A percentile compares a stretch with the other conserved stretches of the same genome.
These are phyloP conservation scores for Thalia dealbata DNA, from an alignment of 176 grass and related monocot genomes.

Conservation along the genomic window DNA sequence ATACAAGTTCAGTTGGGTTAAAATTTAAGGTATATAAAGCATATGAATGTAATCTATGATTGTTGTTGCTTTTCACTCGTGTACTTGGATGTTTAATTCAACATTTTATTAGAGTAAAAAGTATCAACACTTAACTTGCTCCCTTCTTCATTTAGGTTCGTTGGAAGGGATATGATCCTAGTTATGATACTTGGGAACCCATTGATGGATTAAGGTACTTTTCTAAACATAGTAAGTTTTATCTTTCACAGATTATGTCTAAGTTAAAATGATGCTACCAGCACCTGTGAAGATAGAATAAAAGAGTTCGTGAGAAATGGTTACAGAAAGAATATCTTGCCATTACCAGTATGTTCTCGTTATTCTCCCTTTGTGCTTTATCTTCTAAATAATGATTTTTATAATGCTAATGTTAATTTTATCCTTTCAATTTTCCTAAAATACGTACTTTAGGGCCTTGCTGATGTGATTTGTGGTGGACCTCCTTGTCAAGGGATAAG, in stretches of 20 bases:
- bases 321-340: slow-evolving; percentile 40
- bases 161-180: slow-evolving; percentile 73
- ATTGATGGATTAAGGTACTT: slow-evolving; percentile 63
- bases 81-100: background rate
- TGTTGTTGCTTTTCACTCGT: background rate
- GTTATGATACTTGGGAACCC: slow-evolving; percentile 77
- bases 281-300: slow-evolving; percentile 55
- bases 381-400: background rate
- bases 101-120: background rate
- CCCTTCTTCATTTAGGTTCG: slow-evolving; percentile 36
- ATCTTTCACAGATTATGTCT: background rate
- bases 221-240: background rate
- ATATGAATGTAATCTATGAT: background rate
- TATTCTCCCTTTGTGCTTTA: background rate
- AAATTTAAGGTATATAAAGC: slow-evolving; percentile 51
- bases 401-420: background rate
- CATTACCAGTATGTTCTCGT: slow-evolving; percentile 38
- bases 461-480: slow-evolving; percentile 74
- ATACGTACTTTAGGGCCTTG: slow-evolving; percentile 35
- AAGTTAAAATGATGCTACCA: slow-evolving; percentile 23
- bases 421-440: slow-evolving; percentile 1
- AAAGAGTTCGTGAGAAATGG: slow-evolving; percentile 66
- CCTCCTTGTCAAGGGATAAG: slow-evolving; percentile 89
- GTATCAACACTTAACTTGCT: background rate
- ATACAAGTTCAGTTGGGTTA: slow-evolving; percentile 30